These are phyloP conservation scores for Paraphoma chrysanthemicola DNA, from an alignment of 2,329 filamentous ascomycete genomes.

Conservation along the genomic window DNA sequence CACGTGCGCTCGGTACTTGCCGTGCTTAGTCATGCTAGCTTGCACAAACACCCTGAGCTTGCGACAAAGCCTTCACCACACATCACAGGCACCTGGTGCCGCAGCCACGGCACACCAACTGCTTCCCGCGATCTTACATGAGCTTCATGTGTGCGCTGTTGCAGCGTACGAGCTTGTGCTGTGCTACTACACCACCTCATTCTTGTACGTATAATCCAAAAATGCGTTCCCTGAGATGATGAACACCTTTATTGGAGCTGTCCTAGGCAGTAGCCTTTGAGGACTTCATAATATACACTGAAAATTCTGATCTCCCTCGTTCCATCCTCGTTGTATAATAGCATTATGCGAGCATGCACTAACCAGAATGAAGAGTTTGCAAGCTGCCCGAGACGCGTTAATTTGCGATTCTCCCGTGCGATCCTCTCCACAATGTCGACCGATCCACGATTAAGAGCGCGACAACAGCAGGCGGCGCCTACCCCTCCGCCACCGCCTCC, in stretches of 20 bases:
- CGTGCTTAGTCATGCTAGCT: conserved; percentile 16
- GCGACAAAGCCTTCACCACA: conserved; percentile 12
- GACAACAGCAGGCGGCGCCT: conserved; percentile 51
- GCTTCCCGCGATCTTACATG: neutral
- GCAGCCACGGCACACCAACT: conserved; percentile 2
- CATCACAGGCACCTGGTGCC: conserved; percentile 19
- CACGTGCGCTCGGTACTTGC: conserved; percentile 1
- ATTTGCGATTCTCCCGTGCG: neutral
- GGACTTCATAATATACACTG: conserved; percentile 57
- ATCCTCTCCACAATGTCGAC: conserved; percentile 42
- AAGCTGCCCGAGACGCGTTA: conserved; percentile 1
- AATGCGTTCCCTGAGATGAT: conserved; percentile 55
- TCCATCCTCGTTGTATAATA: conserved; percentile 12
- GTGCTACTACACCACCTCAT: neutral
- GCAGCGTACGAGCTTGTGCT: neutral
- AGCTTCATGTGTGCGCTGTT: conserved; percentile 7
- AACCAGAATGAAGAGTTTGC: conserved; percentile 36
- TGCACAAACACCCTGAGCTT: conserved; percentile 10
- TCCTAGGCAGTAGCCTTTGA: conserved; percentile 62
- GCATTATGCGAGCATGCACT: conserved; percentile 18
- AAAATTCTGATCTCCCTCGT: conserved; percentile 50
- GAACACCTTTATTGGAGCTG: conserved; percentile 77
- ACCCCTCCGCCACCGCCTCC: conserved; percentile 61
- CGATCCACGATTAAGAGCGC: conserved; percentile 58
- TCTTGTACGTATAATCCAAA: conserved; percentile 20